Conservation (phyloP, 164 flowering plant species). For the Vitis cinerea region DNA sequence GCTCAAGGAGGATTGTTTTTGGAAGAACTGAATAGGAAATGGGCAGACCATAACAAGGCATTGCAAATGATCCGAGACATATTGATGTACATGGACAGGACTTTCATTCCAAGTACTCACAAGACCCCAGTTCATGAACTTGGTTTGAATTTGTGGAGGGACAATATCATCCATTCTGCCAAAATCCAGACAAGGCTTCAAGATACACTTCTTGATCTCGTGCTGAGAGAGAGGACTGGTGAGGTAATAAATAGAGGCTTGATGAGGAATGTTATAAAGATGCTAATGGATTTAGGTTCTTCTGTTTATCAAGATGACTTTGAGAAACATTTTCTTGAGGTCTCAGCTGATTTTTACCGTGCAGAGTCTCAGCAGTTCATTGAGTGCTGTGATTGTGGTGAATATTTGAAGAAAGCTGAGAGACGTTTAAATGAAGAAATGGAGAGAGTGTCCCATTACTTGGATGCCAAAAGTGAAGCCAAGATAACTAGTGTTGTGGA, state of each 20-base stretch:
- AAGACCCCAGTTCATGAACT: constrained; percentile 88
- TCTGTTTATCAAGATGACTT: constrained; percentile 81
- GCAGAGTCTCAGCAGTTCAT: constrained; percentile 80
- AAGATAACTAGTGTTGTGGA: constrained; percentile 88
- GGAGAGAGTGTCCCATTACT: constrained; percentile 77
- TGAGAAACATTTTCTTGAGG: constrained; percentile 77
- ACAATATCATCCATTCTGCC: constrained; percentile 60
- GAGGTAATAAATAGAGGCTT: constrained; percentile 81
- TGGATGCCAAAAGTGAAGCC: constrained; percentile 65
- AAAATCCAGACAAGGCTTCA: constrained; percentile 71
- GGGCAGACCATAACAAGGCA: constrained; percentile 88
- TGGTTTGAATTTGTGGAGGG: constrained; percentile 89
- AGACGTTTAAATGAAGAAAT: constrained; percentile 80
- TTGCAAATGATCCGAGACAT: constrained; percentile 88
- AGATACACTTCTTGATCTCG: constrained; percentile 71
- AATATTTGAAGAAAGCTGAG: constrained; percentile 79
- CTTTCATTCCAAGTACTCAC: constrained; percentile 69
- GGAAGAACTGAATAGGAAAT: constrained; percentile 83
- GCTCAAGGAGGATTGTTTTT: constrained; percentile 80
- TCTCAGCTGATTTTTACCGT: constrained; percentile 71
- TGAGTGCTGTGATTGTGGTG: constrained; percentile 86
- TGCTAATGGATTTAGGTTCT: constrained; percentile 81
- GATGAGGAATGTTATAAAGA: constrained; percentile 79
- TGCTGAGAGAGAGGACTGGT: constrained; percentile 67
- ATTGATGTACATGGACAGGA: constrained; percentile 98